Percentiles rank a stretch among this genome's conserved stretches.
phyloP scores from a whole-genome alignment of 2,329 filamentous ascomycete genomes.

The Penicillium sp. region DNA sequence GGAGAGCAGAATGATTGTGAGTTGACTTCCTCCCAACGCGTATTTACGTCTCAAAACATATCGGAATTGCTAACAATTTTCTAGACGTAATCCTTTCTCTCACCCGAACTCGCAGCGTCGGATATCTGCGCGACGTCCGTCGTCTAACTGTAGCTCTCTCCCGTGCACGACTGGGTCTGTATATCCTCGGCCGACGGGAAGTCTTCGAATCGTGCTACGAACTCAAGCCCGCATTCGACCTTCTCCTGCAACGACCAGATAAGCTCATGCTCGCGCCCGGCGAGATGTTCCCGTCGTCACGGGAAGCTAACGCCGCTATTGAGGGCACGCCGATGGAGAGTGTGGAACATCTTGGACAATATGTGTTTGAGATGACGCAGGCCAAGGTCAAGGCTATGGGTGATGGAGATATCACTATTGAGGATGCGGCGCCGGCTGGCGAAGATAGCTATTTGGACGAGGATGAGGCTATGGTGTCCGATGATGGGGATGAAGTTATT shows the following conservation, averaged over 20 bases:
- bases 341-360: conserved; percentile 91
- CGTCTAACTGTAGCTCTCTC: conserved; percentile 93
- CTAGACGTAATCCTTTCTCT: conserved; percentile 89
- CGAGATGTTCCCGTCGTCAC: conserved; percentile 75
- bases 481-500: conserved; percentile 32
- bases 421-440: conserved; percentile 32
- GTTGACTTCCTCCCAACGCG: conserved; percentile 37
- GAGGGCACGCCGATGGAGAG: conserved; percentile 74
- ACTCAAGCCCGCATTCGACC: conserved; percentile 78
- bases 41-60: background rate
- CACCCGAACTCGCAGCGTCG: conserved; percentile 81
- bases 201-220: conserved; percentile 90
- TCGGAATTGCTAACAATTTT: conserved; percentile 13
- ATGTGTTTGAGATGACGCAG: conserved; percentile 93
- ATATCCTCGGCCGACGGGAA: conserved; percentile 81
- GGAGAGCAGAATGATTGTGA: conserved; percentile 98
- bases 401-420: conserved; percentile 39
- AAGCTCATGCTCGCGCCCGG: conserved; percentile 78
- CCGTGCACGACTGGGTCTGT: conserved; percentile 84
- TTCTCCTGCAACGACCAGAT: conserved; percentile 72
- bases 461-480: conserved; percentile 36
- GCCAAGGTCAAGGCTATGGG: conserved; percentile 62
- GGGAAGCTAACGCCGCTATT: conserved; percentile 50
- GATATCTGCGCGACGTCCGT: conserved; percentile 89
- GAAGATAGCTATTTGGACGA: conserved; percentile 33